phyloP scores from a whole-genome alignment of 116 monocot genomes.

The Papilionanthe hybrid region DNA sequence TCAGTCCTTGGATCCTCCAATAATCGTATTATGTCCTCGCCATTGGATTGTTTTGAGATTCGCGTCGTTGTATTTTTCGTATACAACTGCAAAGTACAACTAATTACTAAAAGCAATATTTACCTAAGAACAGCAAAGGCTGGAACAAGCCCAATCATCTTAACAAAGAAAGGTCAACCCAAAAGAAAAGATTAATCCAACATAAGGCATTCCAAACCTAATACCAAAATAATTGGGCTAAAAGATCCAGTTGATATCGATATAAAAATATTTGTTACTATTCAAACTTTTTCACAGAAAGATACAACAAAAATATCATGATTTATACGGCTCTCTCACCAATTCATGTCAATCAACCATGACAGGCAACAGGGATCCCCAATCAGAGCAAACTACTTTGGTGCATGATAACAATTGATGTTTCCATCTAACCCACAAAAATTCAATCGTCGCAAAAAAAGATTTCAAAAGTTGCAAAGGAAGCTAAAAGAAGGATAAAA shows the following conservation, averaged over 20 bases:
- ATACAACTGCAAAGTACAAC: no score
- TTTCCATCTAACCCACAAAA: background rate
- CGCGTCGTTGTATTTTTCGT: no score
- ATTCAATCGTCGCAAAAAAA: background rate
- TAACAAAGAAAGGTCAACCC: background rate
- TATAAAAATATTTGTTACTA: background rate
- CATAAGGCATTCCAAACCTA: background rate
- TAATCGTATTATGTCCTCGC: no score
- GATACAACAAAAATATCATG: background rate
- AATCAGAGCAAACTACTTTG: background rate
- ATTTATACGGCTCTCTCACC: background rate
- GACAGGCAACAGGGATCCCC: background rate
- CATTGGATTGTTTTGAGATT: no score
- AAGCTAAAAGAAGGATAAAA: background rate
- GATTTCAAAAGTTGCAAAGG: background rate
- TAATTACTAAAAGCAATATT: no score
- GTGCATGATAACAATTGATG: background rate
- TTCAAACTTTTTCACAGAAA: background rate
- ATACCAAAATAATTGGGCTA: background rate
- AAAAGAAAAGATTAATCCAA: background rate
- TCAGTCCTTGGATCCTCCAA: no score
- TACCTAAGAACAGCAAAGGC: no score
- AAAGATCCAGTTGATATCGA: background rate
- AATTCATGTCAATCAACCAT: background rate
- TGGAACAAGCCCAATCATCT: no score